These are phyloP conservation scores for Solanum raphanifolium DNA, from an alignment of 257 asterid species.

Conservation along the genomic window DNA sequence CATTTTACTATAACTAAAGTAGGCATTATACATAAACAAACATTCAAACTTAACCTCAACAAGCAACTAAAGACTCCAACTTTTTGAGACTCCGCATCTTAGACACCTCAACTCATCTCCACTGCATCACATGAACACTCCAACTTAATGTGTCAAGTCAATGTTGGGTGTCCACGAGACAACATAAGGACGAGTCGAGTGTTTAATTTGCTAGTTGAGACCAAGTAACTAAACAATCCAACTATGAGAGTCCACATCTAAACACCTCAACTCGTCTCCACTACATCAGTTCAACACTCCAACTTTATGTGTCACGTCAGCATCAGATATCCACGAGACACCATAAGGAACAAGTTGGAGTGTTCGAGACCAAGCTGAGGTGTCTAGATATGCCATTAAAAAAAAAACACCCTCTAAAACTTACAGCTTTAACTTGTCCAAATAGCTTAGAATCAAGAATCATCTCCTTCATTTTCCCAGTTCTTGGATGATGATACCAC, in stretches of 20 bases:
- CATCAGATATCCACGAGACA: background rate
- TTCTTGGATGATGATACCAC: slow-evolving; percentile 95
- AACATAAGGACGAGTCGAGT: background rate
- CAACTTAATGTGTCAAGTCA: background rate
- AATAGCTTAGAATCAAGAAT: slow-evolving; percentile 27
- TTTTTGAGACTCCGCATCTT: background rate
- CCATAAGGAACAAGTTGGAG: background rate
- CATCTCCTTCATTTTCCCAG: slow-evolving; percentile 48
- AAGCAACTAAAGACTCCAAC: background rate
- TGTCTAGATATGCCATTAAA: background rate
- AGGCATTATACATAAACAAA: too few relatives aligned
- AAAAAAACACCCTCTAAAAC: background rate
- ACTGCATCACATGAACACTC: background rate
- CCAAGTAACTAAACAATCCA: background rate
- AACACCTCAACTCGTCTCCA: background rate
- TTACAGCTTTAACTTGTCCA: slow-evolving; percentile 51
- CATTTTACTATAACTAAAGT: background rate
- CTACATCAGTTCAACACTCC: background rate
- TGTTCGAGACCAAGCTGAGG: background rate
- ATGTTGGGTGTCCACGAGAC: background rate
- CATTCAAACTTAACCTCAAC: background rate
- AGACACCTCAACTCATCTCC: background rate
- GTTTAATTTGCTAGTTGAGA: background rate
- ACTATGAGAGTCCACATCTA: background rate
- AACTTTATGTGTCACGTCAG: background rate